Evolutionary conservation across 495 filamentous ascomycete species (phyloP), one percentile per base, ranked within the genome.

Genomic region (Hyaloscypha finlandica): DNA sequence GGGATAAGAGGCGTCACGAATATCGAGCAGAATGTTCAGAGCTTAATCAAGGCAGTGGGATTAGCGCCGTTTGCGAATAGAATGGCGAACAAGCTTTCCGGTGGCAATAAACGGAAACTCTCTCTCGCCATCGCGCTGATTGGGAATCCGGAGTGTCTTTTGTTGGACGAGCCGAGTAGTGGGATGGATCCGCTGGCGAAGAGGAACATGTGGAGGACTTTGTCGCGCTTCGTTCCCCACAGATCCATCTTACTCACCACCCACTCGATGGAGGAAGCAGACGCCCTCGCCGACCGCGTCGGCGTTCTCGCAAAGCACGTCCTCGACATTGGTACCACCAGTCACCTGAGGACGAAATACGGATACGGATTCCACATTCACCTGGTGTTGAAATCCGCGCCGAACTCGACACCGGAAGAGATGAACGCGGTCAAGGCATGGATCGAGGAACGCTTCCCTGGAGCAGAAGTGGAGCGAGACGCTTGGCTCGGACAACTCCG

Each of bases 401-500:
- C 92, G 12, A 80, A 86, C 68, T 92, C 88, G 6, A 77, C 78
- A 0, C 79, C 80, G 0, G 81, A 76, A 20, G 89, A 91, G 63
- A 90, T 92, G 81, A 75, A 83, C 6, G 73, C 75, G 22, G 79
- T 94, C 45, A 82, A 85, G 65, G 22, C 42, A 0, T 94, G 90
- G 89, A 81, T 94, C 14, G 20, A 72, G n/a, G 63, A 68, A 6
- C 78, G 76, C 8, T 85, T 92, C 63, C 77, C 80, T 0, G 82
- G 81, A 5, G 88, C 89, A 0, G 78, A 77, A 29, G 74, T 90
- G 20, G 92, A 95, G 74, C 81, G 86, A 16, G 84, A 89, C 71
- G 86, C 83, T 8, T 94, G 89, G 70, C 90, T 93, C 70, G 92
- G 92, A 0, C 92, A 95, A 74, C 76, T 96, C 74, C 79, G 90